Base-by-base conservation (phyloP, 2,329 filamentous ascomycete genomes). In the Pleurostoma richardsiae region DNA sequence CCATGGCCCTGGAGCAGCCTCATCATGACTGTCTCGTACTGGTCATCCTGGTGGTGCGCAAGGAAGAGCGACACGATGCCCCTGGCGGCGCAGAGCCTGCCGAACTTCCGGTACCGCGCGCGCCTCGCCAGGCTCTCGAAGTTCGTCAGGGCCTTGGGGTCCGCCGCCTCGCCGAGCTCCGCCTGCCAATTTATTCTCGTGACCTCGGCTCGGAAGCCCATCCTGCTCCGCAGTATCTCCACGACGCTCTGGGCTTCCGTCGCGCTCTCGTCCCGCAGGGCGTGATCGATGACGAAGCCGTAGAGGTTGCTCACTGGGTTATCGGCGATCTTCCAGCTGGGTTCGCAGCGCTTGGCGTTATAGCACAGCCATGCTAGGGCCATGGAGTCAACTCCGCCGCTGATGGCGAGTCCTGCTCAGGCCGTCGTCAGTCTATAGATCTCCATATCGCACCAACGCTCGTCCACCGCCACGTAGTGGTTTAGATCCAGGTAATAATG, bases 341-440 rank as follows among this genome's bases (percentile, higher is more conserved):
- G 59, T 41, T 69, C 58, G 3, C 51, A 49, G 3, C 50, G 61
- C 36, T 66, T 65, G 33, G 77, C 57, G 41, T 71, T 65, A 42
- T 73, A 76, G 61, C 87, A 88, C 33, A 97, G 76, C 50, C 74
- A 83, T 46, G 90, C 90, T 50, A 99, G 73, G 29, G 92, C 92
- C 91, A 97, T 99, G n/a, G 92, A 97, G 66, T 99, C 94, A 38
- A 94, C 88, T 6, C 94, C 94, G 28, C 94, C 94, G 60, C 91
- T 96, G 51, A 97, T 74, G 11, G 91, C 94, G 49, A 97, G 71
- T 45, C 78, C 85, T 88, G 52, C 1, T 19, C 19, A 19, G 19
- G 19, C 19, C 19, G 19, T 19, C 19, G 2, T 19, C 19, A 19
- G 19, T 10, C 7, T 30, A 29, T 39, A 44, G 36, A 30, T 4